Conservation (phyloP, 1,284 basidiomycete genomes). For the Rhodotorula mucilaginosa region DNA sequence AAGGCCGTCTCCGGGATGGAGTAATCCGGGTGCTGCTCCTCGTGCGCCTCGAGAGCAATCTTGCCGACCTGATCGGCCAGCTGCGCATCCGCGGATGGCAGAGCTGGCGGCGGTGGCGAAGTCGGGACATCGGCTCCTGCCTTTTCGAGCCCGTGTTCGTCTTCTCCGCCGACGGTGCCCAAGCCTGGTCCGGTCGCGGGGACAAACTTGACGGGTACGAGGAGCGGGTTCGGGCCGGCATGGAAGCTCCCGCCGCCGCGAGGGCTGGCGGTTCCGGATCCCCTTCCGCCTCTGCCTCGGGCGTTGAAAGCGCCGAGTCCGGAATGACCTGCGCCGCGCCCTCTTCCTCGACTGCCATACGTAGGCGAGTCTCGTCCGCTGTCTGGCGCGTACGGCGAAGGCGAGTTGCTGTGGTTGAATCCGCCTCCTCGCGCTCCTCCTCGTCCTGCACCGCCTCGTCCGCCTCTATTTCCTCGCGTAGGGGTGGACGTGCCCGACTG, state of each 20-base stretch:
- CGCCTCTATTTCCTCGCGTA: conserved; percentile 14
- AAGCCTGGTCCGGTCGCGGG: conserved; percentile 12
- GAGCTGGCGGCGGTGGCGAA: not conserved
- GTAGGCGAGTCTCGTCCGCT: not conserved
- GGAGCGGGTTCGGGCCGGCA: conserved; percentile 21
- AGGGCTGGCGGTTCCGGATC: not conserved
- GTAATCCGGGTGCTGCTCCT: not conserved
- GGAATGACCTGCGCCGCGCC: not conserved
- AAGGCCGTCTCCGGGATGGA: not conserved
- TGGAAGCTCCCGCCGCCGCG: conserved; percentile 14
- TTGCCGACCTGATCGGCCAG: conserved; percentile 19
- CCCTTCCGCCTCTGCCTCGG: conserved; percentile 1
- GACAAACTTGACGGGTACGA: conserved; percentile 39
- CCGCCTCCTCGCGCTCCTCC: not conserved
- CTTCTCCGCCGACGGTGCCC: conserved; percentile 26
- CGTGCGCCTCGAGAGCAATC: conserved; percentile 6
- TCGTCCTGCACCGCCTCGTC: conserved; percentile 3
- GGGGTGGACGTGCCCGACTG: conserved; percentile 23
- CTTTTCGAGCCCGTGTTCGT: conserved; percentile 24
- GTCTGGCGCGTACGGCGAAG: not conserved
- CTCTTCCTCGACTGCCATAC: not conserved
- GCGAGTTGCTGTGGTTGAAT: not conserved
- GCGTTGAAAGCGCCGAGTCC: not conserved
- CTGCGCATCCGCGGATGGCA: not conserved
- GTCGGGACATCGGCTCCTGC: conserved; percentile 7